Evolutionary conservation across 176 grass and related monocot species (phyloP), one percentile per base, ranked within the genome.

Genomic region (Cenchrus americanus): DNA sequence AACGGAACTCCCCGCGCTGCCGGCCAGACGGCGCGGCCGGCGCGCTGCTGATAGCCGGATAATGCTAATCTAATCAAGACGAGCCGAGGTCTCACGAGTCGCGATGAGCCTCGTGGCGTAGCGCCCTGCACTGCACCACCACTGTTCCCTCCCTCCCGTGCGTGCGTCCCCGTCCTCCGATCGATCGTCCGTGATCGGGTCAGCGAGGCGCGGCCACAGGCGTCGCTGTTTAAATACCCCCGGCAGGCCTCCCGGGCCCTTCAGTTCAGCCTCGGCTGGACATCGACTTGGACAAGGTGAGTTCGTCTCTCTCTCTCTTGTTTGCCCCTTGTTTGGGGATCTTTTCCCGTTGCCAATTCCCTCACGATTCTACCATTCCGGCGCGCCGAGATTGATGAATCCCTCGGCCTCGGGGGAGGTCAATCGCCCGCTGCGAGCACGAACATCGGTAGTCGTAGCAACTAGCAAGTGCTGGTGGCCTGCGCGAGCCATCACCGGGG

Each of bases 211-310:
- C 8, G 44, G 34, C 66, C 74, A 41, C 86, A 40, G 6, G 72
- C 86, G 71, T 77, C 72, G 72, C 86, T 81, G 49, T 75, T 87
- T 81, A 15, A 77, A 59, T 81, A 42, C 5, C 79, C 63, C 72
- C n/a, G 37, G 6, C 8, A n/a, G 10, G 48, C 37, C 40, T 7
- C 24, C 9, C 58, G 22, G 34, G 51, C 23, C 22, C 53, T 14
- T 80, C 68, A 82, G 80, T 82, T 52, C 83, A 68, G 74, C 65
- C 60, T 84, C n/a, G 71, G 82, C 50, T 75, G 82, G 72, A 81
- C 75, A 24, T 72, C 59, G 18, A 17, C 42, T 62, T 23, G 59
- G 12, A 27, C 34, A 13, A 1, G 80, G 86, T 88, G 24, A 88
- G 75, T 19, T 9, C 46, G 21, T 32, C 6, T 44, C 22, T 26